These are phyloP conservation scores for Nannizziopsis barbatae DNA, from an alignment of 2,329 filamentous ascomycete species.

Conservation along the genomic window DNA sequence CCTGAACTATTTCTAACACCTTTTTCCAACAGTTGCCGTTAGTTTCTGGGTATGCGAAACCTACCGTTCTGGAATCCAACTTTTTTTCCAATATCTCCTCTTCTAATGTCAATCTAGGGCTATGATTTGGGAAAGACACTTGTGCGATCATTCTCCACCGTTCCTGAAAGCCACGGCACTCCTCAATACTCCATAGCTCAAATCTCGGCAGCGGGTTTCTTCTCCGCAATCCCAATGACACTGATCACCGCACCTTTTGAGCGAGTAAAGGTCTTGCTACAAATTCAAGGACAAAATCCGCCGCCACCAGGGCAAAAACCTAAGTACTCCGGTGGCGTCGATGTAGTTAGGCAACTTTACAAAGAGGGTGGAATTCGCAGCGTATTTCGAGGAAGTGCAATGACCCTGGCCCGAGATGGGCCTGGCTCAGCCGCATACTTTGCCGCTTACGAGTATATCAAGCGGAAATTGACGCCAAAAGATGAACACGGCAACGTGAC, in stretches of 20 bases:
- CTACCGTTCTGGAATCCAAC: neutral
- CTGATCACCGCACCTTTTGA: slow-evolving; percentile 98
- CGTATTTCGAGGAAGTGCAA: slow-evolving; percentile 81
- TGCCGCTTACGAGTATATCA: slow-evolving; percentile 92
- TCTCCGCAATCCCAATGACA: slow-evolving; percentile 96
- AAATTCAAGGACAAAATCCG: slow-evolving; percentile 86
- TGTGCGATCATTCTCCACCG: slow-evolving; percentile 56
- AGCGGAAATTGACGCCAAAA: slow-evolving; percentile 71
- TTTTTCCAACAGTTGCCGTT: slow-evolving; percentile 44
- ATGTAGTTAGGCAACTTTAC: slow-evolving; percentile 91
- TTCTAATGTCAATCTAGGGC: slow-evolving; percentile 52
- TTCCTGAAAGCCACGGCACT: slow-evolving; percentile 48
- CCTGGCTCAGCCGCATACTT: slow-evolving; percentile 94
- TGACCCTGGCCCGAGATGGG: slow-evolving; percentile 87
- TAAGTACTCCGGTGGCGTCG: slow-evolving; percentile 73
- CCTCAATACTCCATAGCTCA: slow-evolving; percentile 69
- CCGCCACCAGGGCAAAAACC: slow-evolving; percentile 83
- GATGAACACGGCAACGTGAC: slow-evolving; percentile 62
- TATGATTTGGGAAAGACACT: slow-evolving; percentile 92
- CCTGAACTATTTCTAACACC: neutral
- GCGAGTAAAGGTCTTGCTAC: slow-evolving; percentile 95
- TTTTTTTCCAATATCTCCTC: neutral
- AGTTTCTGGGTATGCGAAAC: slow-evolving; percentile 49
- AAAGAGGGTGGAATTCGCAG: slow-evolving; percentile 77
- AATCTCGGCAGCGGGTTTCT: slow-evolving; percentile 86